These are phyloP conservation scores for Populus pruinosa DNA, from an alignment of 345 rosid genomes.

Conservation along the genomic window DNA sequence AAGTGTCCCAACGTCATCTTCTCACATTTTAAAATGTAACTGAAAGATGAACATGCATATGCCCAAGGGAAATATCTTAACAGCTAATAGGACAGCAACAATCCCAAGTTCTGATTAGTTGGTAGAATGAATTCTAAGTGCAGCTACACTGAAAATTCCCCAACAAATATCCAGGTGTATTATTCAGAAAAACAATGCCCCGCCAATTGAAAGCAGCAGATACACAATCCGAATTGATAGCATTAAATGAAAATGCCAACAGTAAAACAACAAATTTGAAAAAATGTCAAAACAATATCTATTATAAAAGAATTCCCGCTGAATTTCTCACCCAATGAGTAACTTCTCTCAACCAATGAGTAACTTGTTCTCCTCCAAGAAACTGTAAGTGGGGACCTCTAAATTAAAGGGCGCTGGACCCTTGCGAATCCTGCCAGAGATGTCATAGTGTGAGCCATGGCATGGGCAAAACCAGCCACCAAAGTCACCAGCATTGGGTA, in stretches of 20 bases:
- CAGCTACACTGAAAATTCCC: neutral
- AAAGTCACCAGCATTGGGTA: constrained; percentile 94
- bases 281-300: constrained; percentile 15
- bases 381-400: constrained; percentile 87
- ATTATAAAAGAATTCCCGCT: neutral
- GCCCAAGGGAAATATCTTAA: neutral
- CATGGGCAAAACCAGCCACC: constrained; percentile 99
- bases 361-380: constrained; percentile 82
- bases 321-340: constrained; percentile 58
- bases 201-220: constrained; percentile 15
- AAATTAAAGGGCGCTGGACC: constrained; percentile 93
- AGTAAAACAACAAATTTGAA: constrained; percentile 12
- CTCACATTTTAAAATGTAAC: neutral
- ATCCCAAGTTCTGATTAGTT: neutral
- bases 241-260: constrained; percentile 9
- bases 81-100: neutral
- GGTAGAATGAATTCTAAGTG: neutral
- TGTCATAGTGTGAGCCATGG: constrained; percentile 92
- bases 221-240: constrained; percentile 13
- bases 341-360: constrained; percentile 76
- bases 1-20: neutral
- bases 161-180: constrained; percentile 24
- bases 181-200: constrained; percentile 28
- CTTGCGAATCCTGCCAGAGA: constrained; percentile 90
- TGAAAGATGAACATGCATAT: neutral